Conservation (phyloP, 768 basidiomycete genomes). For the Pleurotus tuoliensis region DNA sequence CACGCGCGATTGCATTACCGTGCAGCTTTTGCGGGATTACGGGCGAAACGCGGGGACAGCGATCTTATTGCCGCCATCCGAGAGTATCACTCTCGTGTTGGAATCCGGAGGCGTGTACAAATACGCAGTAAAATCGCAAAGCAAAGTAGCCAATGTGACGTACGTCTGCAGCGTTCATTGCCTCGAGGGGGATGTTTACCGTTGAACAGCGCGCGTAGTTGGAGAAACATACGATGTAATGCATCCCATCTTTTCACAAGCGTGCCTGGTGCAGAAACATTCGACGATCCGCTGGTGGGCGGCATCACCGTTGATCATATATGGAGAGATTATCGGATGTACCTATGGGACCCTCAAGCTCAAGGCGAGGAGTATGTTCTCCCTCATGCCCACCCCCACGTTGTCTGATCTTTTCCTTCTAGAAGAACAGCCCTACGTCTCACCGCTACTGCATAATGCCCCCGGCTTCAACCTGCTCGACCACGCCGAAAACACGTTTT, state of each 20-base stretch:
- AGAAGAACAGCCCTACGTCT: background rate
- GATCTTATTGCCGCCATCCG: conserved; percentile 57
- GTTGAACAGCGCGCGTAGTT: conserved; percentile 51
- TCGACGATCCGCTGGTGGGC: conserved; percentile 33
- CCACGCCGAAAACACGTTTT: too few species aligned
- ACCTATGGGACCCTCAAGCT: conserved; percentile 45
- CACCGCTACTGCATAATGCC: background rate
- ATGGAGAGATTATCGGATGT: conserved; percentile 66
- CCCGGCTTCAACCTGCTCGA: background rate
- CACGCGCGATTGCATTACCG: conserved; percentile 56
- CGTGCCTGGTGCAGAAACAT: conserved; percentile 24
- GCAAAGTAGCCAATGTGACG: conserved; percentile 69
- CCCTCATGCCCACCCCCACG: too few species aligned
- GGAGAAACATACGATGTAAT: conserved; percentile 60
- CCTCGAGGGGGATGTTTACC: background rate
- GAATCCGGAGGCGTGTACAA: conserved; percentile 67
- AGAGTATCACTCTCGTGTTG: conserved; percentile 62
- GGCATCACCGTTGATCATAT: conserved; percentile 63
- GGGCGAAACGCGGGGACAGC: conserved; percentile 50
- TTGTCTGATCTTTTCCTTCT: background rate
- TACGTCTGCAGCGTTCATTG: conserved; percentile 28
- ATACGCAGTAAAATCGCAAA: conserved; percentile 63
- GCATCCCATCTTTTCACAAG: conserved; percentile 58
- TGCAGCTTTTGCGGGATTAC: conserved; percentile 64
- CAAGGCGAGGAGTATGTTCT: background rate